phyloP scores from a whole-genome alignment of 225 moss, liverwort and hornwort species.

The Sphagnum contortum region DNA sequence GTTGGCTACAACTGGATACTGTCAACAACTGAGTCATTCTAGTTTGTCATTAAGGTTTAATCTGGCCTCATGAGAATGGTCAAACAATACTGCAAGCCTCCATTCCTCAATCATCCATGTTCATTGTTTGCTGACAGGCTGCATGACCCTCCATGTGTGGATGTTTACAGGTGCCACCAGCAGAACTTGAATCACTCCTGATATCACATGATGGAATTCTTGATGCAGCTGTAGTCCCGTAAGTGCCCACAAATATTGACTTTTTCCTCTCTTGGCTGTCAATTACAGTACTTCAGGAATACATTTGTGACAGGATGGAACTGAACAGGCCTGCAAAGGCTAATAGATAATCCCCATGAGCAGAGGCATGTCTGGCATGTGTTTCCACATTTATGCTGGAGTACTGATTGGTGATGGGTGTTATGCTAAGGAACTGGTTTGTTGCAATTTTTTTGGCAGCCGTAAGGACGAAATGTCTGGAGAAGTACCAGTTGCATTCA shows the following conservation, averaged over 20 bases:
- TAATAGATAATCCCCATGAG: neutral
- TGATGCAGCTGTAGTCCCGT: slow-evolving; percentile 83
- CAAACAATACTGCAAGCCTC: too few relatives aligned
- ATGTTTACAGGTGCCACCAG: slow-evolving; percentile 60
- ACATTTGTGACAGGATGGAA: neutral
- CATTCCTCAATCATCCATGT: neutral
- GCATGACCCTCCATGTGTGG: neutral
- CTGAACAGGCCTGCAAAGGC: neutral
- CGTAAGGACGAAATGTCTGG: slow-evolving; percentile 37
- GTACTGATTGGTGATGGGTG: neutral
- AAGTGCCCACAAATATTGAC: slow-evolving; percentile 9
- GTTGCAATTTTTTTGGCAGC: slow-evolving; percentile 6
- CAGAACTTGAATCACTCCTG: slow-evolving; percentile 73
- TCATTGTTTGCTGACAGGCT: neutral
- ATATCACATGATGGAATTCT: slow-evolving; percentile 43
- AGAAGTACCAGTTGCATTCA: slow-evolving; percentile 66
- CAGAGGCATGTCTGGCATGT: neutral
- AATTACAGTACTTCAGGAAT: neutral
- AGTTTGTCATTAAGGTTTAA: too few relatives aligned
- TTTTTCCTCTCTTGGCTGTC: neutral
- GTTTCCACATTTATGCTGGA: neutral
- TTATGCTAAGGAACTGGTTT: too few relatives aligned
- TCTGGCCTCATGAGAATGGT: neutral
- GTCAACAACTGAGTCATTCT: too few relatives aligned
- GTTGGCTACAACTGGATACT: neutral